These are phyloP conservation scores for Linum usitatissimum DNA, from an alignment of 345 rosid species.

Conservation along the genomic window DNA sequence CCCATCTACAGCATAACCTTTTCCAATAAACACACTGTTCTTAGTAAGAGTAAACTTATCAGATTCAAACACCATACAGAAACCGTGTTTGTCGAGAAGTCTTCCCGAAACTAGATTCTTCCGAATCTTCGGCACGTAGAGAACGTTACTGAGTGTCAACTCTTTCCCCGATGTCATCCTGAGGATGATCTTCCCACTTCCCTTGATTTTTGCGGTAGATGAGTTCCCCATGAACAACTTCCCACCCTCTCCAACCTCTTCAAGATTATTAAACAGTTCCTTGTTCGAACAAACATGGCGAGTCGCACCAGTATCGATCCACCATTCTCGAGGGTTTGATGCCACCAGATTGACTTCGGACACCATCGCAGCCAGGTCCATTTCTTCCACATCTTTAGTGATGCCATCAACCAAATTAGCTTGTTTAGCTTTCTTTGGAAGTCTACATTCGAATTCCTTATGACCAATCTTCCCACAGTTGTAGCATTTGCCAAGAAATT, in stretches of 20 bases:
- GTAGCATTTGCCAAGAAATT: too few species aligned
- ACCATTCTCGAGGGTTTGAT: not conserved
- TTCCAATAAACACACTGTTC: not conserved
- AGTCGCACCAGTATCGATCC: conserved; percentile 2
- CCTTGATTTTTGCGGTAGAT: not conserved
- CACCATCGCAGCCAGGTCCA: not conserved
- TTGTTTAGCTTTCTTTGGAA: too few species aligned
- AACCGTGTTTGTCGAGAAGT: conserved; percentile 4
- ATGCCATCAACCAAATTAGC: too few species aligned
- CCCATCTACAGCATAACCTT: not conserved
- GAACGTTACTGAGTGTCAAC: not conserved
- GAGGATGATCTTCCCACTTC: not conserved
- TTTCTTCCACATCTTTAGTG: too few species aligned
- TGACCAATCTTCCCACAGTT: too few species aligned
- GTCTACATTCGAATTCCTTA: too few species aligned
- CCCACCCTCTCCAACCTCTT: not conserved
- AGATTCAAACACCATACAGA: conserved; percentile 3
- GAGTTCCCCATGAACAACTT: conserved; percentile 5
- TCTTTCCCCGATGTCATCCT: conserved; percentile 2
- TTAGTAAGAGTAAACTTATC: not conserved
- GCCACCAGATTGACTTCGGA: not conserved
- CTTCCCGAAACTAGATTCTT: not conserved
- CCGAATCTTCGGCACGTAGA: conserved; percentile 4
- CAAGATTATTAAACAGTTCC: not conserved
- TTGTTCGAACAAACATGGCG: conserved; percentile 1